Percentiles rank a stretch among this genome's conserved stretches.
phyloP scores from a whole-genome alignment of 176 grass and related monocot species.

The Oryza glumipatula region DNA sequence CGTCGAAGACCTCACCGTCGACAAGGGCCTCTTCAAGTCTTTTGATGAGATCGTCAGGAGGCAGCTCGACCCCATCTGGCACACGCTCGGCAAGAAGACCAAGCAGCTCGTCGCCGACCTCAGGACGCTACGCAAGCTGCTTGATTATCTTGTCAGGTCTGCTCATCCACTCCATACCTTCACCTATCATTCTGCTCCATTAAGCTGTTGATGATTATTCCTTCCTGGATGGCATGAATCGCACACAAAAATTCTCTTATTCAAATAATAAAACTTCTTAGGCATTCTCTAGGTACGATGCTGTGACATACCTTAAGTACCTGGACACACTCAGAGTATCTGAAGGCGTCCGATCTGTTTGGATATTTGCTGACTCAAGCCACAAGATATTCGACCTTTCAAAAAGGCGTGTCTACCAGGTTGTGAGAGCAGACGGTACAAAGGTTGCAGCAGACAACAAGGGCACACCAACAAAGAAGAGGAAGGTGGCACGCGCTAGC shows the following conservation, averaged over 20 bases:
- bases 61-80: constrained; percentile 95
- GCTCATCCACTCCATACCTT: background rate
- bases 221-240: background rate
- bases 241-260: background rate
- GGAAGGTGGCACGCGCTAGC: constrained; percentile 42
- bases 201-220: background rate
- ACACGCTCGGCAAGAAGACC: constrained; percentile 97
- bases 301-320: constrained; percentile 91
- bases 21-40: constrained; percentile 94
- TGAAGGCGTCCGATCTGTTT: constrained; percentile 93
- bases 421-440: constrained; percentile 64
- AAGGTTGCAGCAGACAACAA: constrained; percentile 52
- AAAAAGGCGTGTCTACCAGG: constrained; percentile 88
- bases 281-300: constrained; percentile 69
- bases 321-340: constrained; percentile 91
- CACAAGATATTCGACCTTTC: constrained; percentile 94
- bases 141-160: constrained; percentile 93
- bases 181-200: background rate
- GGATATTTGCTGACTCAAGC: constrained; percentile 96
- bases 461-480: constrained; percentile 67
- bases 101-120: constrained; percentile 98
- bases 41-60: constrained; percentile 93
- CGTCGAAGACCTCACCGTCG: constrained; percentile 87
- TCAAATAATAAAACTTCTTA: background rate
- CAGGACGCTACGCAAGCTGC: constrained; percentile 89